Conservation (phyloP, 129 eudicot genomes). For the Deinandra increscens region DNA sequence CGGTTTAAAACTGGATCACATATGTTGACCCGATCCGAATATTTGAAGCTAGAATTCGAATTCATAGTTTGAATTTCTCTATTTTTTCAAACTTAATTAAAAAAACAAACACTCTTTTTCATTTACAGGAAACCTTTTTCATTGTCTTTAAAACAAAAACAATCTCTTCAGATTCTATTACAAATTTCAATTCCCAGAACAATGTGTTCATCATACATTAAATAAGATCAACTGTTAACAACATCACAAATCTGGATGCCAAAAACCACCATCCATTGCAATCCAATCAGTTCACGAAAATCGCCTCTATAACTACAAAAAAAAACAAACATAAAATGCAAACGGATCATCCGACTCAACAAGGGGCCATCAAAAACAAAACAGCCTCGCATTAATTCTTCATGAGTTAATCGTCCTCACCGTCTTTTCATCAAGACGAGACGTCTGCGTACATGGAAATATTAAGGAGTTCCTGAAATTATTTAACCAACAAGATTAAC, state of each 20-base stretch:
- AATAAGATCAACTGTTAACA: slow-evolving; percentile 23
- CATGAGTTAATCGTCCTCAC: slow-evolving; percentile 20
- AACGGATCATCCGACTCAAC: slow-evolving; percentile 16
- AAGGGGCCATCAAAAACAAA: slow-evolving; percentile 36
- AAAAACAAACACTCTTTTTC: too few species aligned
- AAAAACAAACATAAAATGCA: not conserved
- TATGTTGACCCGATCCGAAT: too few species aligned
- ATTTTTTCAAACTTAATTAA: too few species aligned
- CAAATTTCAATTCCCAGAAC: slow-evolving; percentile 17
- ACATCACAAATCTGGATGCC: slow-evolving; percentile 23
- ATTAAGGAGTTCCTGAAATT: slow-evolving; percentile 38
- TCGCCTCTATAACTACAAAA: slow-evolving; percentile 20
- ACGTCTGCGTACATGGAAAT: slow-evolving; percentile 37
- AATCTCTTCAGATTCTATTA: slow-evolving; percentile 19
- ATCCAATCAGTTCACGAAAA: slow-evolving; percentile 9
- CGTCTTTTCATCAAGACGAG: slow-evolving; percentile 23
- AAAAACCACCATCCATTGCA: slow-evolving; percentile 27
- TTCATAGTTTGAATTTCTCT: too few species aligned
- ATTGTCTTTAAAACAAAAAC: slow-evolving; percentile 23
- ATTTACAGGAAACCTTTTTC: not conserved
- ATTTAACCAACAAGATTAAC: not conserved
- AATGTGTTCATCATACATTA: slow-evolving; percentile 32
- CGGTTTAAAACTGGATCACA: too few species aligned
- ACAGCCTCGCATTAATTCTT: slow-evolving; percentile 40
- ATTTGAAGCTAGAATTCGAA: too few species aligned